Base-by-base conservation (phyloP, 345 rosid species). In the Balakata baccata region DNA sequence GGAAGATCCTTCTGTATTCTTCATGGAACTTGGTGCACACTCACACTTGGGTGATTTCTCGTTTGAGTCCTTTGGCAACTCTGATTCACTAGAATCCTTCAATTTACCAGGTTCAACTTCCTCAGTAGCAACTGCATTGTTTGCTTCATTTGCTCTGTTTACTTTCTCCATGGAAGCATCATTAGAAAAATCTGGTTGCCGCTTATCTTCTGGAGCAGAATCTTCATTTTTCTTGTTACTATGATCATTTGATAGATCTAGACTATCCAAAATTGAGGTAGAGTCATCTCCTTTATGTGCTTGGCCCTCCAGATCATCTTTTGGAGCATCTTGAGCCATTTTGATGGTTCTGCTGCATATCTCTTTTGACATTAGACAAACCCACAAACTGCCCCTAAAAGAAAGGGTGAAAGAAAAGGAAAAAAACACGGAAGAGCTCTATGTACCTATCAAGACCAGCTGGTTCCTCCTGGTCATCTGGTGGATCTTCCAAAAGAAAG, bases 401-500 rank as follows among this genome's bases (percentile, higher is more conserved):
- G 16, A 66, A 22, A 71, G 29, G 16, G 23, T 11, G 13, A 66
- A 18, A 78, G 34, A 51, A 18, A 62, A 20, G 67, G 34, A n/a
- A 29, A 20, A 23, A 66, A 69, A 58, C 22, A 47, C 11, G 22
- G 38, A 16, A 68, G 14, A 75, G 70, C 6, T 66, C 60, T 12
- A 70, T 82, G 58, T 81, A 94, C 98, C 97, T 81, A 68, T 83
- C 88, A 61, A 84, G 78, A 71, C 23, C 83, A 76, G 75, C 50
- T 75, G 69, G 78, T 66, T 87, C 92, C 80, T 87, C 85, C 81
- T 71, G 78, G 71, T 80, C 77, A 81, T 84, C 90, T 34, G 97
- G 96, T 66, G 98, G 92, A 81, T 93, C 97, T 83, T 91, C 97
- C 86, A 95, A 86, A 75, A 91, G 71, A 85, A 87, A 91, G 85